These are phyloP conservation scores for Botryotinia calthae DNA, from an alignment of 2,329 filamentous ascomycete species.

Conservation along the genomic window DNA sequence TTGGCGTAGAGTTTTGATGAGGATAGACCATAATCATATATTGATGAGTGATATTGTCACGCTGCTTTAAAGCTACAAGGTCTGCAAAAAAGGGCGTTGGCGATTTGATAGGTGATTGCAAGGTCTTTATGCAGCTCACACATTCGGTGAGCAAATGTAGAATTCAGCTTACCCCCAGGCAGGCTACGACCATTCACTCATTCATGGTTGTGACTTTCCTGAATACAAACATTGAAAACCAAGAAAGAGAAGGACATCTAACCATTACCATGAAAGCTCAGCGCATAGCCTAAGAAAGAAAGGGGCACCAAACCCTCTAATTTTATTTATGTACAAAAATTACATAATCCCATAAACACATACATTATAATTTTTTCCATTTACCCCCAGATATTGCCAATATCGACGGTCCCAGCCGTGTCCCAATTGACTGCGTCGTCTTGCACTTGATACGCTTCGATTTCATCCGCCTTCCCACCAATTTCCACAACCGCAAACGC, in stretches of 20 bases:
- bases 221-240: background rate
- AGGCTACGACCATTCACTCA: background rate
- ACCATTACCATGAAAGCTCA: background rate
- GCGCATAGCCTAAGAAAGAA: background rate
- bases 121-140: background rate
- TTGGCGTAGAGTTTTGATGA: background rate
- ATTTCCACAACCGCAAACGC: constrained; percentile 22
- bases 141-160: background rate
- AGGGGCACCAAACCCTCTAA: background rate
- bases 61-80: background rate
- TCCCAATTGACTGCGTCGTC: constrained; percentile 12
- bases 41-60: background rate
- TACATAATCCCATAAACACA: background rate
- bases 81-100: constrained; percentile 6
- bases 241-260: background rate
- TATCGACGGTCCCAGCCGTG: constrained; percentile 14
- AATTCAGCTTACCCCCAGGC: background rate
- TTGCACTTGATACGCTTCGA: background rate
- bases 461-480: background rate
- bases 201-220: background rate
- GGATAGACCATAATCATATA: background rate
- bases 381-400: constrained; percentile 19
- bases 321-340: constrained; percentile 1
- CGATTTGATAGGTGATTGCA: background rate
- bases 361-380: background rate